phyloP scores from a whole-genome alignment of 2,329 filamentous ascomycete genomes.

The Penicillium digitatum region DNA sequence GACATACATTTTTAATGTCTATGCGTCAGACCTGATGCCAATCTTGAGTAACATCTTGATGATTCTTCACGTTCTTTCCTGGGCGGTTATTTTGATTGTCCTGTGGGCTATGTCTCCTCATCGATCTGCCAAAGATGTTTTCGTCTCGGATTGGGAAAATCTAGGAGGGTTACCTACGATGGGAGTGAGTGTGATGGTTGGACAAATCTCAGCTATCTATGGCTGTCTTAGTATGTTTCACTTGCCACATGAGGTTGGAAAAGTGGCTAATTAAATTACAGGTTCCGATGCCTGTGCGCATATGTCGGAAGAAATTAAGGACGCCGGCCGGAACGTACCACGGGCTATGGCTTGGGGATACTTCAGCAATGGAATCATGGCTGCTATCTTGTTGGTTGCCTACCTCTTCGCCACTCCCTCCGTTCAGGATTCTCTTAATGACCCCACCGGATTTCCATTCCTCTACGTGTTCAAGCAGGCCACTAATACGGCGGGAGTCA shows the following conservation, averaged over 20 bases:
- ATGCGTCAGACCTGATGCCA: constrained; percentile 32
- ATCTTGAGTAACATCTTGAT: constrained; percentile 36
- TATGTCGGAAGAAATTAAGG: constrained; percentile 48
- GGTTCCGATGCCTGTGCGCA: constrained; percentile 28
- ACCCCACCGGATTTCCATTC: constrained; percentile 44
- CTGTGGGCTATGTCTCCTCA: constrained; percentile 33
- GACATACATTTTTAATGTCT: constrained; percentile 50
- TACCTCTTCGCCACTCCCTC: constrained; percentile 40
- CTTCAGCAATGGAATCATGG: constrained; percentile 44
- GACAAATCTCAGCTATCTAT: constrained; percentile 34
- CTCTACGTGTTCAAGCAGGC: constrained; percentile 45
- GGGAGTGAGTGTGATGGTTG: constrained; percentile 35
- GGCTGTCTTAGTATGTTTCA: constrained; percentile 25
- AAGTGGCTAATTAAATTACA: constrained; percentile 9
- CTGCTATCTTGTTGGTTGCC: constrained; percentile 42
- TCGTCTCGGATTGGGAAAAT: constrained; percentile 33
- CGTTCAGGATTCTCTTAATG: constrained; percentile 35
- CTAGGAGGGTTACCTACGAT: constrained; percentile 36
- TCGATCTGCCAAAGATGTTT: constrained; percentile 27
- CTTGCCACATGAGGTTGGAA: background rate
- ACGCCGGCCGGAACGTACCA: constrained; percentile 45
- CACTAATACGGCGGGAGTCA: constrained; percentile 22
- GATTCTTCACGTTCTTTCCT: constrained; percentile 37
- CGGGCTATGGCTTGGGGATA: constrained; percentile 44
- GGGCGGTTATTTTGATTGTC: constrained; percentile 30